Percentiles rank a stretch among this genome's conserved stretches.
Conservation (phyloP, 2,329 filamentous ascomycete genomes). For the Capronia coronata region DNA sequence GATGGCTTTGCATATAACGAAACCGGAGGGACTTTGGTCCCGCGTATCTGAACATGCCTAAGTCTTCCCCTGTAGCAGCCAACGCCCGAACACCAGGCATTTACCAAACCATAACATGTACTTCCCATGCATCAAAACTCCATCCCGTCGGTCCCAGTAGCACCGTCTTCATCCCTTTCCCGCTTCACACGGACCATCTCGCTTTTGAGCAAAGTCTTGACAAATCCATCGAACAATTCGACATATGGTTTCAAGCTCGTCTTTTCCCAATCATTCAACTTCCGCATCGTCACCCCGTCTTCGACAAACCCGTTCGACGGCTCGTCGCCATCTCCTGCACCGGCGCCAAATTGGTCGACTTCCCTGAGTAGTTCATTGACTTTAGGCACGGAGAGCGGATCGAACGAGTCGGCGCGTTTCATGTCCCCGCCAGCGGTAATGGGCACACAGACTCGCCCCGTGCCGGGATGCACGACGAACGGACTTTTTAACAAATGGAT, state of each 20-base stretch:
- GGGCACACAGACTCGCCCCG: constrained; percentile 88
- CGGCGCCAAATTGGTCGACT: constrained; percentile 75
- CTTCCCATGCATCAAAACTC: constrained; percentile 50
- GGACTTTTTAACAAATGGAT: constrained; percentile 97
- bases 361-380: constrained; percentile 74
- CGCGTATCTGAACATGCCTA: too few relatives aligned
- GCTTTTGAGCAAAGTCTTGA: constrained; percentile 71
- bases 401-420: constrained; percentile 65
- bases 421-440: constrained; percentile 58
- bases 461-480: constrained; percentile 93
- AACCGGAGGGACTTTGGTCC: too few relatives aligned
- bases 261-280: constrained; percentile 87
- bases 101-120: neutral
- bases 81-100: neutral
- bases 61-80: too few relatives aligned
- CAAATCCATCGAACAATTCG: constrained; percentile 79
- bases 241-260: constrained; percentile 90
- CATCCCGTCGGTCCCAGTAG: constrained; percentile 49
- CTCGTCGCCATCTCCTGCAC: constrained; percentile 41
- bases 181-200: constrained; percentile 48
- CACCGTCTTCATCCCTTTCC: constrained; percentile 45
- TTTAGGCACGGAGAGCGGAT: constrained; percentile 82
- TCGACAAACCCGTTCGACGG: constrained; percentile 32
- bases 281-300: constrained; percentile 34
- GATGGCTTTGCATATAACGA: too few relatives aligned